A percentile compares a stretch with the other conserved stretches of the same genome.
Conservation (phyloP, 139 green algal genomes). For the Chlorella sp. region DNA sequence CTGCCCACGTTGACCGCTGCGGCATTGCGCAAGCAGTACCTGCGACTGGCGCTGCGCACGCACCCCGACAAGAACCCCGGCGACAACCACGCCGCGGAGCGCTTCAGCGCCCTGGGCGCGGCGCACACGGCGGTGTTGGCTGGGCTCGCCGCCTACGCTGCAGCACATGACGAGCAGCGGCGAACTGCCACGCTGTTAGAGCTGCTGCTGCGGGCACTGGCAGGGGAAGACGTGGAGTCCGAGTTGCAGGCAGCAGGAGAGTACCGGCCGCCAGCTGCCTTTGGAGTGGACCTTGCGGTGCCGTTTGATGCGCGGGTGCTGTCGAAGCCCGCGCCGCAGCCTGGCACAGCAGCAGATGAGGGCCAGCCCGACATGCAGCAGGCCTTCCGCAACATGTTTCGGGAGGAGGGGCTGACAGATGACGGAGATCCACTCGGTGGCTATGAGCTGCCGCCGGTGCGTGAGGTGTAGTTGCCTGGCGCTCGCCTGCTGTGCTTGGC, state of each 20-base stretch:
- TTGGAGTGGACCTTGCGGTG: constrained; percentile 41
- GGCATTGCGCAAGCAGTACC: constrained; percentile 46
- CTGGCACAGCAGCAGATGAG: background rate
- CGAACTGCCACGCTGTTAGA: background rate
- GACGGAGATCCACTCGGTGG: constrained; percentile 14
- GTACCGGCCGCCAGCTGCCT: constrained; percentile 36
- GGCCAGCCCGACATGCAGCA: background rate
- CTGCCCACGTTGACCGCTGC: background rate
- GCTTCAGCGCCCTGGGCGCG: constrained; percentile 53
- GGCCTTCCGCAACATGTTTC: background rate
- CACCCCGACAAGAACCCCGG: constrained; percentile 68
- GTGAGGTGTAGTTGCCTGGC: background rate
- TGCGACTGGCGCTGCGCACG: constrained; percentile 48
- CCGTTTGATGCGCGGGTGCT: constrained; percentile 36
- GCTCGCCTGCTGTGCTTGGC: too few relatives aligned
- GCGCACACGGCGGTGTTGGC: constrained; percentile 52
- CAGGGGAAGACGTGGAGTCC: constrained; percentile 1
- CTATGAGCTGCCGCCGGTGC: background rate
- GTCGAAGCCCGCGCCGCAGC: too few relatives aligned
- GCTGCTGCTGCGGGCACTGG: constrained; percentile 17
- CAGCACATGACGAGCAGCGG: constrained; percentile 3
- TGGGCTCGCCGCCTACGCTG: background rate
- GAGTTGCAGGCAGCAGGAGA: constrained; percentile 23
- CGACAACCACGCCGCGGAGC: constrained; percentile 30
- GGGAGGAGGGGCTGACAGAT: constrained; percentile 13